These are phyloP conservation scores for Annulohypoxylon nitens DNA, from an alignment of 495 filamentous ascomycete genomes.

Conservation along the genomic window DNA sequence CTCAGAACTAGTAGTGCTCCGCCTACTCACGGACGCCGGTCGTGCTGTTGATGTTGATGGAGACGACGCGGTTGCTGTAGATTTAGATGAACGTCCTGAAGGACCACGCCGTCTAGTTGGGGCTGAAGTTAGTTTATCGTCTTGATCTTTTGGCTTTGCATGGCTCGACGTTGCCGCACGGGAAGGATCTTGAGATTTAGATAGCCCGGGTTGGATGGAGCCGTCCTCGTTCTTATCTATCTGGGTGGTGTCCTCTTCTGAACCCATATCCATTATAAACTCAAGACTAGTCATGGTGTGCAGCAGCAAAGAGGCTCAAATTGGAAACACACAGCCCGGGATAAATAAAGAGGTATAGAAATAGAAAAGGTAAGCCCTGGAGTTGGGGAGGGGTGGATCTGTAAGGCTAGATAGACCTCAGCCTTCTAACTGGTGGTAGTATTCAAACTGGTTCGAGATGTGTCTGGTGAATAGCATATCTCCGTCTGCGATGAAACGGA, in stretches of 20 bases:
- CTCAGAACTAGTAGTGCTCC: slow-evolving; percentile 59
- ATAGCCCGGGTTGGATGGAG: slow-evolving; percentile 50
- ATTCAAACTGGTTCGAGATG: slow-evolving; percentile 45
- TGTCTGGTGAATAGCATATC: slow-evolving; percentile 43
- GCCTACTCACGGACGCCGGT: slow-evolving; percentile 54
- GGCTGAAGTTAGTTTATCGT: slow-evolving; percentile 47
- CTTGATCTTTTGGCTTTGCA: slow-evolving; percentile 44
- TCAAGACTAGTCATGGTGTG: slow-evolving; percentile 62
- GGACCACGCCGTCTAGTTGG: slow-evolving; percentile 47
- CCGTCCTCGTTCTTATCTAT: slow-evolving; percentile 51
- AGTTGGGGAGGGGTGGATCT: slow-evolving; percentile 49
- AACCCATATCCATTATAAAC: slow-evolving; percentile 62
- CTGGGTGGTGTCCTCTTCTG: slow-evolving; percentile 54
- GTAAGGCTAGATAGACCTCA: slow-evolving; percentile 52
- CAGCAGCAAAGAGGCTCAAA: slow-evolving; percentile 52
- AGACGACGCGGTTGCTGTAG: slow-evolving; percentile 44
- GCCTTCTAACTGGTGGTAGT: slow-evolving; percentile 50
- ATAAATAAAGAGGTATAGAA: slow-evolving; percentile 57
- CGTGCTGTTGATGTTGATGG: slow-evolving; percentile 48
- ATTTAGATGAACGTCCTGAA: slow-evolving; percentile 47
- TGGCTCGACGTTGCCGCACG: slow-evolving; percentile 49
- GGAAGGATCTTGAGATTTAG: slow-evolving; percentile 57
- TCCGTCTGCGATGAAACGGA: slow-evolving; percentile 53
- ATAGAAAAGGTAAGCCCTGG: slow-evolving; percentile 50
- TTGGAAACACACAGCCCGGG: slow-evolving; percentile 58